phyloP scores from a whole-genome alignment of 495 filamentous ascomycete genomes.

The Aspergillus ostianus region DNA sequence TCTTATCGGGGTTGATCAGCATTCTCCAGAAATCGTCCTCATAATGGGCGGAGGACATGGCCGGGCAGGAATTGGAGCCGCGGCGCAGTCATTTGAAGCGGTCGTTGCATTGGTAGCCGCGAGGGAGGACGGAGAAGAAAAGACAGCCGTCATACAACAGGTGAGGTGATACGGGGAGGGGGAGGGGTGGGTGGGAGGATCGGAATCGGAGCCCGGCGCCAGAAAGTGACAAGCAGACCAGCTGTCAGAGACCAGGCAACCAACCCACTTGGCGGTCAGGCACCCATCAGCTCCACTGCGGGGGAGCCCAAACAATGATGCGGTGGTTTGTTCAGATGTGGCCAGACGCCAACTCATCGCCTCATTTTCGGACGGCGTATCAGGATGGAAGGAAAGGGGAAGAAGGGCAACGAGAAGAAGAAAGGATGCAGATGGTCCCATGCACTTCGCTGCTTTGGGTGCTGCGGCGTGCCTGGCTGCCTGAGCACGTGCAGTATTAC shows the following conservation, averaged over 20 bases:
- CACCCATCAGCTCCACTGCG: slow-evolving; percentile 39
- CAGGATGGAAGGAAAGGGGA: too few species aligned
- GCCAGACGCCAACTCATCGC: slow-evolving; percentile 21
- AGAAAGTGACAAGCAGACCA: not conserved
- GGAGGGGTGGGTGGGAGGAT: not conserved
- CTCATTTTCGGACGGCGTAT: slow-evolving; percentile 10
- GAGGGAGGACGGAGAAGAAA: slow-evolving; percentile 7
- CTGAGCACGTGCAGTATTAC: too few species aligned
- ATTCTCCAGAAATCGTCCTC: slow-evolving; percentile 68
- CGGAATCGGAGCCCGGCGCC: too few species aligned
- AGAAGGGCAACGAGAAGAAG: too few species aligned
- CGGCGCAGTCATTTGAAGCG: slow-evolving; percentile 24
- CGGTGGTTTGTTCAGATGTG: slow-evolving; percentile 6
- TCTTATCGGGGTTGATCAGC: slow-evolving; percentile 77
- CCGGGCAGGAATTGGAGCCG: slow-evolving; percentile 19
- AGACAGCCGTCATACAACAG: not conserved
- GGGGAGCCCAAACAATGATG: slow-evolving; percentile 26
- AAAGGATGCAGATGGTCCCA: too few species aligned
- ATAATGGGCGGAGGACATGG: slow-evolving; percentile 33
- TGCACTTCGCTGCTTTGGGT: too few species aligned
- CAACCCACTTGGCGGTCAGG: slow-evolving; percentile 36
- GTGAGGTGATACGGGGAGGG: slow-evolving; percentile 2
- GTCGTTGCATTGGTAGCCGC: slow-evolving; percentile 13
- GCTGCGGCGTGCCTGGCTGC: too few species aligned
- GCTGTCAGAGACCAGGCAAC: slow-evolving; percentile 19